phyloP scores from a whole-genome alignment of 1,139 yeast genomes.

The Magnusiomyces sp. region DNA sequence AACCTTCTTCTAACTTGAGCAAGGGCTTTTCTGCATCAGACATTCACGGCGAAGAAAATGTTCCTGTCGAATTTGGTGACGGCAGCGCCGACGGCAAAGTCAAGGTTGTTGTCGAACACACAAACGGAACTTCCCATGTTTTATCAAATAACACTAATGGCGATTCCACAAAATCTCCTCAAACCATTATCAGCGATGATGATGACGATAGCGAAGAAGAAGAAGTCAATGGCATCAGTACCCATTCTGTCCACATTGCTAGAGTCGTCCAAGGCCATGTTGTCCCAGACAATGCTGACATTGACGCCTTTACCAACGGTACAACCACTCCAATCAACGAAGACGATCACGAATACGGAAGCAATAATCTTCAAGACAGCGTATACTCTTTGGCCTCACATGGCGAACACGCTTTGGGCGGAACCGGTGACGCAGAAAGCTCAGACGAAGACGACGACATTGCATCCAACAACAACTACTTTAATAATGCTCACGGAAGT shows the following conservation, averaged over 20 bases:
- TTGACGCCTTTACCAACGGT: slow-evolving; percentile 3
- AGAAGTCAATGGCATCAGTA: slow-evolving; percentile 58
- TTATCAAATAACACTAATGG: slow-evolving; percentile 26
- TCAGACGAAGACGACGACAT: slow-evolving; percentile 69
- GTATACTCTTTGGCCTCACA: slow-evolving; percentile 9
- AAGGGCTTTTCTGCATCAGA: slow-evolving; percentile 13
- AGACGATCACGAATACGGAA: slow-evolving; percentile 13
- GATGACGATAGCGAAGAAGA: slow-evolving; percentile 45
- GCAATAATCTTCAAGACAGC: slow-evolving; percentile 13
- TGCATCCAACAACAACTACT: too few relatives aligned
- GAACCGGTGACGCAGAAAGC: slow-evolving; percentile 71
- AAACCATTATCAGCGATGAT: background rate
- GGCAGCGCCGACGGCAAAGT: slow-evolving; percentile 58
- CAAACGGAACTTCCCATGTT: slow-evolving; percentile 35
- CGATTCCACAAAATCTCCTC: background rate
- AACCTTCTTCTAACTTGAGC: slow-evolving; percentile 9
- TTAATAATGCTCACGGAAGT: too few relatives aligned
- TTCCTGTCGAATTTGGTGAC: too few relatives aligned
- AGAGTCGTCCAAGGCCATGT: slow-evolving; percentile 96
- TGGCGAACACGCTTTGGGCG: slow-evolving; percentile 55
- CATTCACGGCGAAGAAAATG: slow-evolving; percentile 43
- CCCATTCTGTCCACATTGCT: slow-evolving; percentile 88
- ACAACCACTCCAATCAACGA: slow-evolving; percentile 16
- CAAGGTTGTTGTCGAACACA: slow-evolving; percentile 11
- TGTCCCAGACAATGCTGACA: slow-evolving; percentile 72